phyloP scores from a whole-genome alignment of 2,329 filamentous ascomycete genomes.

The Trichophyton simii region DNA sequence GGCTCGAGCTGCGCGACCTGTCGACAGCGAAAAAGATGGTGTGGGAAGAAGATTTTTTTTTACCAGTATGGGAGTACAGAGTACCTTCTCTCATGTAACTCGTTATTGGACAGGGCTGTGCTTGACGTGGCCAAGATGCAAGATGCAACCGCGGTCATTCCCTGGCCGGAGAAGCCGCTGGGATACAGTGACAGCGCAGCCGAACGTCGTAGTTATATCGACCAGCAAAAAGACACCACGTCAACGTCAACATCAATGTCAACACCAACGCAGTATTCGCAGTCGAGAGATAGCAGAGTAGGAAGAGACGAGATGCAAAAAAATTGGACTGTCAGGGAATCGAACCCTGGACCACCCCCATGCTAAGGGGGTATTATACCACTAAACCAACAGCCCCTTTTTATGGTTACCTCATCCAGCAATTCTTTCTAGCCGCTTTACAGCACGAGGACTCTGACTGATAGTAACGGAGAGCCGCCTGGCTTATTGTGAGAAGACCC shows the following conservation, averaged over 20 bases:
- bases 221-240: background rate
- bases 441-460: background rate
- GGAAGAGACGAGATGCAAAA: background rate
- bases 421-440: background rate
- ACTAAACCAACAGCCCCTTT: background rate
- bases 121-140: background rate
- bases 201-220: background rate
- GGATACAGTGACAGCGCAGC: background rate
- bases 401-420: background rate
- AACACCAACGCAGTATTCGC: too few species aligned
- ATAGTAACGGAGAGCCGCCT: too few species aligned
- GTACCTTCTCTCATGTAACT: background rate
- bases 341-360: conserved; percentile 1
- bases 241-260: background rate
- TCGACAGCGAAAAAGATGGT: background rate
- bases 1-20: background rate
- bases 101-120: background rate
- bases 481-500: too few species aligned
- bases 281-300: background rate
- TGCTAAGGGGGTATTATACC: conserved; percentile 2
- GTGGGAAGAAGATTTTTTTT: background rate
- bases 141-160: background rate
- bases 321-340: background rate
- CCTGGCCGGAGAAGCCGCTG: background rate
- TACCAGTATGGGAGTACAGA: too few species aligned